These are phyloP conservation scores for Casuarina cunninghamiana DNA, from an alignment of 306 rosid species.

Conservation along the genomic window DNA sequence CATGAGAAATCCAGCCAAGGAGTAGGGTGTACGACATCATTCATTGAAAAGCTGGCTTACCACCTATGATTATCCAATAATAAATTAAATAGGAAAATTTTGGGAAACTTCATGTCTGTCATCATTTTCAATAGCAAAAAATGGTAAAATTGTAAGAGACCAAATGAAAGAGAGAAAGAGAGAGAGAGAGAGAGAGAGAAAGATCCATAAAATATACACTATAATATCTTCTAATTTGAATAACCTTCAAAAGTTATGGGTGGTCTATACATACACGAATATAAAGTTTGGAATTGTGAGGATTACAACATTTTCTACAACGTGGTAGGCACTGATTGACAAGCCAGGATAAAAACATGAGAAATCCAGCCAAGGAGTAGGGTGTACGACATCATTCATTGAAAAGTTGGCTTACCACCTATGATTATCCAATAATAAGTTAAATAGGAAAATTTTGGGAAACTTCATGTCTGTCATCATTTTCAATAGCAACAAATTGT, in stretches of 20 bases:
- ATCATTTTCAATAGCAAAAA: no score
- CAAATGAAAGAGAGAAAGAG: not conserved
- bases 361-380: not conserved
- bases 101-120: no score
- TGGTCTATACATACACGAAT: no score
- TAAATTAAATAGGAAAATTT: not conserved
- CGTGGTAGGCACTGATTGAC: not conserved
- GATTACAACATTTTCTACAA: not conserved
- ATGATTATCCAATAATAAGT: not conserved
- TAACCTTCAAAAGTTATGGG: no score
- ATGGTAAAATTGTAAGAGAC: not conserved
- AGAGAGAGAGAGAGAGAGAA: not conserved
- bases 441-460: not conserved
- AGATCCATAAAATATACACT: no score
- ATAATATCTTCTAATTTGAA: not conserved
- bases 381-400: not conserved
- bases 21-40: not conserved
- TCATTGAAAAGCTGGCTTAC: not conserved
- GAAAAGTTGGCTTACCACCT: not conserved
- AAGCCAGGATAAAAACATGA: not conserved
- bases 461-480: not conserved
- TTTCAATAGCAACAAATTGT: no score
- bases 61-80: not conserved
- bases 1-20: not conserved
- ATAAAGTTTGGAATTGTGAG: no score